phyloP scores from a whole-genome alignment of 768 basidiomycete genomes.

The Rhodosporidiobolus sp. region DNA sequence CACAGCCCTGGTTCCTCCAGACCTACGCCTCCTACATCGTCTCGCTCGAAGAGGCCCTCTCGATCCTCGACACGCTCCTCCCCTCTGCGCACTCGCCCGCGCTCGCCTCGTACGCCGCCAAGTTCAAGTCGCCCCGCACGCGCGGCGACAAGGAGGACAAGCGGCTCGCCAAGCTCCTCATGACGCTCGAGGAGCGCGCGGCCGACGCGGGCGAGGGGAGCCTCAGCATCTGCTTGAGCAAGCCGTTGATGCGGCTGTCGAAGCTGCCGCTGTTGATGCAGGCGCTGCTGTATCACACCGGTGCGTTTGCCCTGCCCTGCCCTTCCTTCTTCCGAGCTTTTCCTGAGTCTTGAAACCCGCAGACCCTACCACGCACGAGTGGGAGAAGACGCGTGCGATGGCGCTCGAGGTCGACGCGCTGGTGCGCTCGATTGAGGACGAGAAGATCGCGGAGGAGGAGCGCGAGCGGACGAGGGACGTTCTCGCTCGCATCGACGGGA shows the following conservation, averaged over 20 bases:
- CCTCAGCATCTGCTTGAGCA: conserved; percentile 88
- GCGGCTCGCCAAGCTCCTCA: conserved; percentile 74
- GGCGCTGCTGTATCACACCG: conserved; percentile 77
- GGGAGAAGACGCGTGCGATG: conserved; percentile 87
- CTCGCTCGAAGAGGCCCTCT: conserved; percentile 85
- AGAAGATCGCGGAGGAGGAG: conserved; percentile 95
- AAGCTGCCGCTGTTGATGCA: conserved; percentile 98
- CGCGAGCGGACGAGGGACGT: conserved; percentile 91
- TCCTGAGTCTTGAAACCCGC: conserved; percentile 53
- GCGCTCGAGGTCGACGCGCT: conserved; percentile 95
- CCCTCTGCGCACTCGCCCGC: conserved; percentile 53
- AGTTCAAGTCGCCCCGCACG: conserved; percentile 56
- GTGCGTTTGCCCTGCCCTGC: conserved; percentile 18
- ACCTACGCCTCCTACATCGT: conserved; percentile 92
- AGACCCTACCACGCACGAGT: conserved; percentile 94
- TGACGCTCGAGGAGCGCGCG: conserved; percentile 73
- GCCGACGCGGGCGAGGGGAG: conserved; percentile 87
- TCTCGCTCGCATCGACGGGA: conserved; percentile 90
- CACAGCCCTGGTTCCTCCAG: conserved; percentile 61
- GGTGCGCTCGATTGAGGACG: conserved; percentile 94
- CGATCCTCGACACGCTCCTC: conserved; percentile 77
- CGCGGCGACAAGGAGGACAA: conserved; percentile 76
- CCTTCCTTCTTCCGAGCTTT: background rate
- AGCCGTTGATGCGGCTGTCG: conserved; percentile 92
- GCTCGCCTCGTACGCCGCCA: background rate